These are phyloP conservation scores for Micractinium sp. DNA, from an alignment of 139 green algal genomes.

Conservation along the genomic window DNA sequence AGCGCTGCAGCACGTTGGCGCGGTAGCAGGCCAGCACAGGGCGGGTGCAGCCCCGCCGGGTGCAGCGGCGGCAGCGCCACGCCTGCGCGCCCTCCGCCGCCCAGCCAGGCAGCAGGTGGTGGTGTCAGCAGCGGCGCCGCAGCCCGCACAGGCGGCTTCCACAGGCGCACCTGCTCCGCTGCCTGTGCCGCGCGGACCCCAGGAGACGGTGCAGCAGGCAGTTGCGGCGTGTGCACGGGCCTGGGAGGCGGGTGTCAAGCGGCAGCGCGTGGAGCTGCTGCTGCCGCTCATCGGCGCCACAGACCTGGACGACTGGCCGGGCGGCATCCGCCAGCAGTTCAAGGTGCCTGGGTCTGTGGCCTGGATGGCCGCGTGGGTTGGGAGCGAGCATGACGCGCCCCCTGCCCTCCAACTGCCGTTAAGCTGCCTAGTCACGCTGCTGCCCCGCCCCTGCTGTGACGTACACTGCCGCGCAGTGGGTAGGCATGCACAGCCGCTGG, in stretches of 20 bases:
- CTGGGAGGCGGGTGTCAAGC: conserved; percentile 62
- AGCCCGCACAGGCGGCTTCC: not conserved
- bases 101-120: not conserved
- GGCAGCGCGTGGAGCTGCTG: conserved; percentile 82
- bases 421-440: no score
- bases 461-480: no score
- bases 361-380: no score
- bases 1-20: no score
- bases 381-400: no score
- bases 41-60: no score
- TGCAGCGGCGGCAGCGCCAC: not conserved
- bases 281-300: conserved; percentile 92
- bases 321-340: conserved; percentile 89
- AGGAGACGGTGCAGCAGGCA: conserved; percentile 72
- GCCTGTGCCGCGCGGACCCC: conserved; percentile 20
- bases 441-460: no score
- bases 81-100: no score
- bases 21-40: no score
- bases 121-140: not conserved
- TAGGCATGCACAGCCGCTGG: no score
- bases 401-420: no score
- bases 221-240: conserved; percentile 61
- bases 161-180: not conserved
- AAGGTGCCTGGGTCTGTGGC: conserved; percentile 52
- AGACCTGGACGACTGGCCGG: conserved; percentile 93